phyloP scores from a whole-genome alignment of 768 basidiomycete genomes.

The Leccinum variicolor region DNA sequence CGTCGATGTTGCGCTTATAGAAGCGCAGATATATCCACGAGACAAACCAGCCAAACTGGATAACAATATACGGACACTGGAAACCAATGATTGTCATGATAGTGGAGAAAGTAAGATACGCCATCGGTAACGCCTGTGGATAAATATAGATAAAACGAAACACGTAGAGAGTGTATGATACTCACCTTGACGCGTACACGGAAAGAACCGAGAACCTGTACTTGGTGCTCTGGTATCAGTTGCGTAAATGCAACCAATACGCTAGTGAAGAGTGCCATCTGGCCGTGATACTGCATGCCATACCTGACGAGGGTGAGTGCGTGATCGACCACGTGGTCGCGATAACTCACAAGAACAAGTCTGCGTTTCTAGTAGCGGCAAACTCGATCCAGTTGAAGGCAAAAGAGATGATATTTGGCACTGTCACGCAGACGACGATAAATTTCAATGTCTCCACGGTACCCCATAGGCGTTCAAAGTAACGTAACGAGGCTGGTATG shows the following conservation, averaged over 20 bases:
- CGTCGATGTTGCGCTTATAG: slow-evolving; percentile 84
- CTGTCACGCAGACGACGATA: slow-evolving; percentile 70
- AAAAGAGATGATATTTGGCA: slow-evolving; percentile 86
- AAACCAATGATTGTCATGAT: slow-evolving; percentile 79
- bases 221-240: slow-evolving; percentile 96
- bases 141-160: slow-evolving; percentile 2
- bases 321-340: slow-evolving; percentile 4
- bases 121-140: slow-evolving; percentile 87
- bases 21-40: slow-evolving; percentile 95
- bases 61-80: slow-evolving; percentile 87
- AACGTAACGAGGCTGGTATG: slow-evolving; percentile 80
- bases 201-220: slow-evolving; percentile 83
- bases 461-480: slow-evolving; percentile 95
- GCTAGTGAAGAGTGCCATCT: slow-evolving; percentile 86
- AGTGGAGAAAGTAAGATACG: slow-evolving; percentile 86
- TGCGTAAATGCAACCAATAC: slow-evolving; percentile 97
- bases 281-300: slow-evolving; percentile 87
- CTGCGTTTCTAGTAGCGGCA: slow-evolving; percentile 61
- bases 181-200: slow-evolving; percentile 87
- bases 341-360: slow-evolving; percentile 70
- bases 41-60: slow-evolving; percentile 99
- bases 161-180: not conserved
- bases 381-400: slow-evolving; percentile 89
- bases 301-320: slow-evolving; percentile 48
- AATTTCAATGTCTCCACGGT: slow-evolving; percentile 83